A percentile compares a stretch with the other conserved stretches of the same genome.
Conservation (phyloP, 352 stramenopile genomes). For the Blastocystis sp. region DNA sequence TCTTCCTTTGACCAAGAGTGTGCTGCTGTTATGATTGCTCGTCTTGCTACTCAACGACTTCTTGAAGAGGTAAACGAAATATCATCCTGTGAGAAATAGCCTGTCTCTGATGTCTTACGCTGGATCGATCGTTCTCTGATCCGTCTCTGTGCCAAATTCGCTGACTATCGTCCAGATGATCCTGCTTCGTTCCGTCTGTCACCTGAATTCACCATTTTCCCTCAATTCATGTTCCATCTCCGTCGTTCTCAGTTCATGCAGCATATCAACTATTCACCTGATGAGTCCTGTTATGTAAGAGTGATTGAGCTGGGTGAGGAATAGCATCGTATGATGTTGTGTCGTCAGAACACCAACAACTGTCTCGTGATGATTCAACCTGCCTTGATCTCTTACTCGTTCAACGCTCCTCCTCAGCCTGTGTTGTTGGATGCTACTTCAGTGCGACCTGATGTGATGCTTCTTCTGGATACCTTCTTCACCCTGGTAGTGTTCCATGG, state of each 20-base stretch:
- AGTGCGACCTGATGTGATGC: conserved; percentile 91
- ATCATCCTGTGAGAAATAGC: conserved; percentile 67
- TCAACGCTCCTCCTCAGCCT: conserved; percentile 79
- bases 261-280: conserved; percentile 90
- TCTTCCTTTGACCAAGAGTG: conserved; percentile 95
- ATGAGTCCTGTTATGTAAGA: conserved; percentile 93
- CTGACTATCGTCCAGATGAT: conserved; percentile 93
- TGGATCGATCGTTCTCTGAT: conserved; percentile 95
- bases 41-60: conserved; percentile 69
- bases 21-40: conserved; percentile 87
- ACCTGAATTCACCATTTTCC: conserved; percentile 94
- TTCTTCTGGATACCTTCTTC: conserved; percentile 99
- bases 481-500: conserved; percentile 99
- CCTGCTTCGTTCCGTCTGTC: conserved; percentile 88
- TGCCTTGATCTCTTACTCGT: conserved; percentile 93
- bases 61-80: conserved; percentile 14
- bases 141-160: conserved; percentile 93
- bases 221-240: conserved; percentile 99
- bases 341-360: conserved; percentile 90
- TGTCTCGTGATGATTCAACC: conserved; percentile 99
- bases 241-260: conserved; percentile 96
- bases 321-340: conserved; percentile 72
- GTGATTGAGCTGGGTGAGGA: conserved; percentile 68
- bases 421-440: conserved; percentile 79
- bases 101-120: conserved; percentile 79